A percentile compares a stretch with the other conserved stretches of the same genome.
Evolutionary conservation across 495 filamentous ascomycete genomes (phyloP).

Genomic region (Arthonia radiata): DNA sequence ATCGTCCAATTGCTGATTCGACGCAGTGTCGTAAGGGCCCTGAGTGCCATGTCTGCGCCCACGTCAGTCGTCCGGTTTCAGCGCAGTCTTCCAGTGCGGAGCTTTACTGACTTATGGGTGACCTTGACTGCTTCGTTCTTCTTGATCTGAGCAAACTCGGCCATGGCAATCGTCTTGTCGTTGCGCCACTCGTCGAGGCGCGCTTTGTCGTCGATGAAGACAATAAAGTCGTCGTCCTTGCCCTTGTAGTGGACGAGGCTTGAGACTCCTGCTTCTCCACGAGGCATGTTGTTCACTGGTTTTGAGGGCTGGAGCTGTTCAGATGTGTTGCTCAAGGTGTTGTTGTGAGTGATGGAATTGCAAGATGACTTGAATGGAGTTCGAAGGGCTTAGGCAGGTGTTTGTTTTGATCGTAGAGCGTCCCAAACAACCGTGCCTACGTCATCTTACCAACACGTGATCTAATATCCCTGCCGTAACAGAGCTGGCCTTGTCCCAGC

Average conservation of each 20-base stretch:
- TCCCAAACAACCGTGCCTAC: no score
- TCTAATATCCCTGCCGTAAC: no score
- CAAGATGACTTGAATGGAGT: no score
- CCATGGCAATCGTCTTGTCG: slow-evolving; percentile 54
- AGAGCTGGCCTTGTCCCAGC: no score
- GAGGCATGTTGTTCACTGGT: slow-evolving; percentile 30
- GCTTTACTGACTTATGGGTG: slow-evolving; percentile 54
- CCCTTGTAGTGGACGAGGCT: slow-evolving; percentile 84
- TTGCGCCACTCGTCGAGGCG: slow-evolving; percentile 57
- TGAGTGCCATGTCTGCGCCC: slow-evolving; percentile 55
- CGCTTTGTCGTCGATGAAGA: slow-evolving; percentile 58
- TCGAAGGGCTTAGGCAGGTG: no score
- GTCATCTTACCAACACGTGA: no score
- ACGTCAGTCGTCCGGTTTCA: no score
- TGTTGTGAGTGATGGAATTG: no score
- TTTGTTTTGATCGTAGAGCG: no score
- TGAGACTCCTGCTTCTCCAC: slow-evolving; percentile 47
- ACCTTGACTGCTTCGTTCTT: slow-evolving; percentile 75
- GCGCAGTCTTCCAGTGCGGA: no score
- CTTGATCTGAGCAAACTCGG: slow-evolving; percentile 72
- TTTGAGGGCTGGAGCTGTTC: no score
- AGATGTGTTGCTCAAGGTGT: no score
- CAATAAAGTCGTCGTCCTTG: slow-evolving; percentile 63
- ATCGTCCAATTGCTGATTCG: slow-evolving; percentile 45
- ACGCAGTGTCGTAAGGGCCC: slow-evolving; percentile 50